These are phyloP conservation scores for Funneliformis mosseae DNA, from an alignment of 192 early-diverging fungal species.

Conservation along the genomic window DNA sequence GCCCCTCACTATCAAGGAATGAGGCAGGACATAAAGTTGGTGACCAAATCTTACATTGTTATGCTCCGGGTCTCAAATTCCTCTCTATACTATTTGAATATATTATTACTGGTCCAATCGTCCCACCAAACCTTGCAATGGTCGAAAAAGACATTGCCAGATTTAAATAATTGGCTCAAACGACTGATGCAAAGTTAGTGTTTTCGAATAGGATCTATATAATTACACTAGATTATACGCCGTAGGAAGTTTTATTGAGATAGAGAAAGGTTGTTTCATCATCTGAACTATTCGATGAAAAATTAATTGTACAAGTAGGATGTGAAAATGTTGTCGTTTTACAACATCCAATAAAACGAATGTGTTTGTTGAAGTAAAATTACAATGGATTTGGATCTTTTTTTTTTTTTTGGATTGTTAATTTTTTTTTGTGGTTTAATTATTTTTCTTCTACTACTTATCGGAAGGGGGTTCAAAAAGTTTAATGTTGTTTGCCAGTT, in stretches of 20 bases:
- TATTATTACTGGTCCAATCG: conserved; percentile 21
- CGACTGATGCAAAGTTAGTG: conserved; percentile 1
- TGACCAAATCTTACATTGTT: conserved; percentile 24
- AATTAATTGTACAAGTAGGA: too few relatives aligned
- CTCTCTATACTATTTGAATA: conserved; percentile 23
- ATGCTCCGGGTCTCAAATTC: conserved; percentile 29
- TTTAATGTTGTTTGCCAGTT: too few relatives aligned
- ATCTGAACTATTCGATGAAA: too few relatives aligned
- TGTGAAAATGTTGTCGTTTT: too few relatives aligned
- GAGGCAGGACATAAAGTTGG: background rate
- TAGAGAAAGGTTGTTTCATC: conserved; percentile 11
- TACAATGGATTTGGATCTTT: too few relatives aligned
- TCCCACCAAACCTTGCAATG: conserved; percentile 20
- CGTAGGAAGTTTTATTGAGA: background rate
- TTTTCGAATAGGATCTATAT: conserved; percentile 20
- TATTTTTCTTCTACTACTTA: too few relatives aligned
- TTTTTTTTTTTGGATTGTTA: too few relatives aligned
- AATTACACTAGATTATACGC: conserved; percentile 13
- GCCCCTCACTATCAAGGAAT: background rate
- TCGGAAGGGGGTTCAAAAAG: too few relatives aligned
- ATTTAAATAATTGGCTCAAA: conserved; percentile 9
- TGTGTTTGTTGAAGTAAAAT: too few relatives aligned
- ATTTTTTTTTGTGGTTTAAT: too few relatives aligned
- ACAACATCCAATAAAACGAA: too few relatives aligned
- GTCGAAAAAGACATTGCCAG: conserved; percentile 25